These are phyloP conservation scores for Penicillium brasilianum DNA, from an alignment of 2,329 filamentous ascomycete genomes.

Conservation along the genomic window DNA sequence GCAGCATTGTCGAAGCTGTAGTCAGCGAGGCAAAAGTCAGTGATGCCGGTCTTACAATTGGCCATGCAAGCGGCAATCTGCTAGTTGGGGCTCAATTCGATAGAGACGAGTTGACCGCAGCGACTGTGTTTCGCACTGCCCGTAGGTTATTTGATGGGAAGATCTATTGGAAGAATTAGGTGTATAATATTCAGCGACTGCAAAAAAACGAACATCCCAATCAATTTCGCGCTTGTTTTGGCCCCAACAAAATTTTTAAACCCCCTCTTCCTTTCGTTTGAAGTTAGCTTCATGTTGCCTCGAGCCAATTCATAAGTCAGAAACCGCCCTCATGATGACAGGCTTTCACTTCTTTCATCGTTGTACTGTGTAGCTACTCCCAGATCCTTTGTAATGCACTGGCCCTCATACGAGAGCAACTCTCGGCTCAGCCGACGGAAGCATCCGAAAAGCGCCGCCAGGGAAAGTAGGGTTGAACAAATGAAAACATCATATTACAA, in stretches of 20 bases:
- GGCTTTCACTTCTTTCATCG: no score
- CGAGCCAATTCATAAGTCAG: no score
- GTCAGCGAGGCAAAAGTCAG: constrained; percentile 32
- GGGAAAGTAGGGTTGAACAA: neutral
- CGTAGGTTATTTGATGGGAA: constrained; percentile 55
- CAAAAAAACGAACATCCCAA: no score
- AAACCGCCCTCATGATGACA: no score
- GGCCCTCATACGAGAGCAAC: neutral
- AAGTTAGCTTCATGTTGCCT: no score
- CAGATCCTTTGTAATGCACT: no score
- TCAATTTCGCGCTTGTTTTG: no score
- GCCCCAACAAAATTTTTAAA: no score
- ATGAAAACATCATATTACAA: neutral
- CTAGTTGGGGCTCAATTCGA: constrained; percentile 51
- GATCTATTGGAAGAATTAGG: constrained; percentile 46
- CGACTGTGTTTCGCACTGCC: constrained; percentile 56
- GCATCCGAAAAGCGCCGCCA: neutral
- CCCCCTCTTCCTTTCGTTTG: no score
- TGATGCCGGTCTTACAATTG: constrained; percentile 46
- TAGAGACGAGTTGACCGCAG: constrained; percentile 42
- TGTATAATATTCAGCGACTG: neutral
- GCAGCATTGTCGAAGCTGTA: constrained; percentile 43
- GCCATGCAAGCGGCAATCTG: constrained; percentile 55
- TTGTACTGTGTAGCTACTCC: no score
- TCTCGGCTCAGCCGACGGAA: neutral